Evolutionary conservation across 2,329 filamentous ascomycete genomes (phyloP).

Genomic region (Curvularia sp.): DNA sequence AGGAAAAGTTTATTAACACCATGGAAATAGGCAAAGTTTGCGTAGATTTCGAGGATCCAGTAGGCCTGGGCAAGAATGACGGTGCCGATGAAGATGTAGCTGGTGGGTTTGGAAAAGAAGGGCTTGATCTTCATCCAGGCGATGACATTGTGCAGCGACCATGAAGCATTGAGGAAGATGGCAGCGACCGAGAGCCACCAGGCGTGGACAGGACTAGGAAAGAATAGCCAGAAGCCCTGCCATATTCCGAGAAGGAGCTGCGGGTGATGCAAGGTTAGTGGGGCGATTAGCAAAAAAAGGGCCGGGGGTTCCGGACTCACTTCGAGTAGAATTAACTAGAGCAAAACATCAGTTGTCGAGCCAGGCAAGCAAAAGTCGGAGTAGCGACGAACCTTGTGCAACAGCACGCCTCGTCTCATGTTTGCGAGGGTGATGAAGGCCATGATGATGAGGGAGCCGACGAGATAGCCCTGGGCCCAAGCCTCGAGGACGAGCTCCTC

Average conservation of each 20-base stretch:
- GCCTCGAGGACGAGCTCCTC: conserved; percentile 50
- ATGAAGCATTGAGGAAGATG: conserved; percentile 68
- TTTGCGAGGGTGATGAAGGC: conserved; percentile 58
- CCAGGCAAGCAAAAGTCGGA: neutral
- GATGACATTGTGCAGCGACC: conserved; percentile 70
- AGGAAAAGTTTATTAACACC: conserved; percentile 61
- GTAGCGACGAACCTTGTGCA: conserved; percentile 54
- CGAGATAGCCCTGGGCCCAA: conserved; percentile 52
- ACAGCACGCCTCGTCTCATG: conserved; percentile 56
- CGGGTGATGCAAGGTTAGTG: conserved; percentile 11
- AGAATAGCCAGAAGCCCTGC: conserved; percentile 68
- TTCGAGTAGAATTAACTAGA: conserved; percentile 57
- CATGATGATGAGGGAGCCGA: conserved; percentile 58
- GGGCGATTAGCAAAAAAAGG: conserved; percentile 1
- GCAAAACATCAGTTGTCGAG: conserved; percentile 22
- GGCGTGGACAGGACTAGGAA: conserved; percentile 62
- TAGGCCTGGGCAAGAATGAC: conserved; percentile 67
- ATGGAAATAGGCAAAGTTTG: conserved; percentile 71
- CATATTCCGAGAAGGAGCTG: conserved; percentile 64
- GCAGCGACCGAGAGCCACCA: conserved; percentile 70
- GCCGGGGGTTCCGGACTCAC: conserved; percentile 4
- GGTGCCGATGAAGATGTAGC: conserved; percentile 64
- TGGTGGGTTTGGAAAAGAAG: conserved; percentile 61
- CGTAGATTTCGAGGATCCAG: conserved; percentile 70
- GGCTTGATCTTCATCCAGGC: conserved; percentile 72